Evolutionary conservation across 306 rosid species (phyloP), one percentile per base, ranked within the genome.

Genomic region (Medicago ruthenica): DNA sequence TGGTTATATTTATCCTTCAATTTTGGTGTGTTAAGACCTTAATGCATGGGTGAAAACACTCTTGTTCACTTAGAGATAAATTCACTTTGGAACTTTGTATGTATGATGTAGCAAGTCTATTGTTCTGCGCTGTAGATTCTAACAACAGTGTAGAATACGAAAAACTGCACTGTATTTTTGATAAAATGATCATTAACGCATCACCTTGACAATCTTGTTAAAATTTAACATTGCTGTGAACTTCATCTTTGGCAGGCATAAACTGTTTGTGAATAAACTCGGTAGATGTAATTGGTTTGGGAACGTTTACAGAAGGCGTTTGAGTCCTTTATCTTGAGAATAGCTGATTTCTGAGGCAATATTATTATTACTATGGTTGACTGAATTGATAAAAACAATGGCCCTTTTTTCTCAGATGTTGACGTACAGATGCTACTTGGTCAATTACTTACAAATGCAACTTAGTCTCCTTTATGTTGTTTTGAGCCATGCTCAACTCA

Each of bases 251-350:
- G 76, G 60, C 90, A 86, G 96, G 67, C 85, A 88, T 79, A 76
- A 83, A 76, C 91, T 89, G 75, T 86, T 88, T 80, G 63, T 41
- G 77, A 50, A 57, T 42, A 9, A 61, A 51, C 47, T 31, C 36
- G 15, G 61, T 40, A 39, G 53, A 9, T 70, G 13, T 47, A 72
- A 21, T 41, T 67, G 84, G 47, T 82, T 73, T 57, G 87, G 83
- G 67, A 86, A 83, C 76, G 81, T 80, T 74, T 86, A 80, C 80
- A 77, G 70, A 69, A 80, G 85, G 76, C 85, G 74, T 68, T 13
- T 20, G 80, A 80, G 18, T 39, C 44, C 71, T 14, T 42, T 17
- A 53, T 16, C 42, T 48, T 60, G 34, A 66, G 50, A 42, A 60
- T 73, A 50, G 81, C 75, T 74, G 57, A 77, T 67, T 20, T 21